Evolutionary conservation across 2,329 filamentous ascomycete genomes (phyloP).

Genomic region (Cercospora zeae-maydis): DNA sequence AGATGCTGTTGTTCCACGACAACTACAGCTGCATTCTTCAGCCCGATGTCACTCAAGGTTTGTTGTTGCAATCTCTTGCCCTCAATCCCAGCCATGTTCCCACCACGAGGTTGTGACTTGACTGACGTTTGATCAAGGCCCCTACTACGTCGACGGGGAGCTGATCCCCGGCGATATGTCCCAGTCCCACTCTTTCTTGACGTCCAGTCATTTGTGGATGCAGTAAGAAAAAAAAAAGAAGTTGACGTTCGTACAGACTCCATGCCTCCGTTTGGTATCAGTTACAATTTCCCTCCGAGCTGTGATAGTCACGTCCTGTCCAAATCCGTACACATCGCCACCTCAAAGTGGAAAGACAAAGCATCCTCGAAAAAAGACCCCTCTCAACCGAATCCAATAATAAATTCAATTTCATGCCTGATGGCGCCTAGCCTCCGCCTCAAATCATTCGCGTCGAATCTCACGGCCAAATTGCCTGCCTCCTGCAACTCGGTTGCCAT

Average conservation of each 20-base stretch:
- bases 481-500: background rate
- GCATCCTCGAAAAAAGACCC: background rate
- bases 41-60: slow-evolving; percentile 30
- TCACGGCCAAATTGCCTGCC: slow-evolving; percentile 5
- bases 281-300: background rate
- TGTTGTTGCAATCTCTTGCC: background rate
- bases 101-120: background rate
- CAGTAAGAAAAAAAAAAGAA: background rate
- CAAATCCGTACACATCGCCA: background rate
- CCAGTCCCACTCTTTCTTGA: slow-evolving; percentile 43
- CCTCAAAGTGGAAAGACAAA: background rate
- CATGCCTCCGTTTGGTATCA: background rate
- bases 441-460: slow-evolving; percentile 11
- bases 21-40: slow-evolving; percentile 32
- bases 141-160: slow-evolving; percentile 28
- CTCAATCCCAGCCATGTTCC: background rate
- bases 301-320: background rate
- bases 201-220: slow-evolving; percentile 20
- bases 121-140: slow-evolving; percentile 8
- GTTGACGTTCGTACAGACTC: background rate
- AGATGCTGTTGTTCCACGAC: slow-evolving; percentile 22
- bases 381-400: slow-evolving; percentile 12
- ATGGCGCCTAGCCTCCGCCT: slow-evolving; percentile 7
- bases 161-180: slow-evolving; percentile 42
- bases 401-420: slow-evolving; percentile 13